These are phyloP conservation scores for Trifolium repens DNA, from an alignment of 306 rosid genomes.

Conservation along the genomic window DNA sequence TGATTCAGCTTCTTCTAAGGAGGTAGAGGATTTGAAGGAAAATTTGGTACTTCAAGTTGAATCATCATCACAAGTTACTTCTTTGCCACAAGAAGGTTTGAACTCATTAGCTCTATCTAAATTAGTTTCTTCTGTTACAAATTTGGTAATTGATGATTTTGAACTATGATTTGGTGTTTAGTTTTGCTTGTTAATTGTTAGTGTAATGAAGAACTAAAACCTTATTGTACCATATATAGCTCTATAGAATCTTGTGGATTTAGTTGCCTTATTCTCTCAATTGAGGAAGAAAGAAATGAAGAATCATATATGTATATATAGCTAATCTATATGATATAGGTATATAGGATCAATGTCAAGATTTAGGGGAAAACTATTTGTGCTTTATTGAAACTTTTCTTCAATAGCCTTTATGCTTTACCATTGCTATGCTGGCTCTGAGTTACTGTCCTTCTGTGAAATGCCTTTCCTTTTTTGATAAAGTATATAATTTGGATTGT, in stretches of 20 bases:
- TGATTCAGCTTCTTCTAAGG: slow-evolving; percentile 42
- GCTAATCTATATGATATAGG: not conserved
- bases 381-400: slow-evolving; percentile 25
- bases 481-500: slow-evolving; percentile 5
- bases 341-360: not conserved
- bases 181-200: not conserved
- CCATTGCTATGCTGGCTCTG: not conserved
- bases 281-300: not conserved
- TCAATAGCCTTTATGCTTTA: slow-evolving; percentile 23
- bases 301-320: not conserved
- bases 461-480: slow-evolving; percentile 6
- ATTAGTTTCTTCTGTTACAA: slow-evolving; percentile 23
- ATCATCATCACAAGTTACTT: slow-evolving; percentile 37
- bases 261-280: slow-evolving; percentile 11
- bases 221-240: not conserved
- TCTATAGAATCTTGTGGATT: slow-evolving; percentile 14
- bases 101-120: slow-evolving; percentile 28
- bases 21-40: slow-evolving; percentile 29
- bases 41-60: not conserved
- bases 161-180: not conserved
- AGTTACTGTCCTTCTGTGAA: not conserved
- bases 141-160: slow-evolving; percentile 21
- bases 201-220: slow-evolving; percentile 3
- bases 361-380: slow-evolving; percentile 15
- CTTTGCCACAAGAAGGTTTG: slow-evolving; percentile 61